Evolutionary conservation across 2,329 filamentous ascomycete genomes (phyloP).

Genomic region (Pseudogymnoascus sp.): DNA sequence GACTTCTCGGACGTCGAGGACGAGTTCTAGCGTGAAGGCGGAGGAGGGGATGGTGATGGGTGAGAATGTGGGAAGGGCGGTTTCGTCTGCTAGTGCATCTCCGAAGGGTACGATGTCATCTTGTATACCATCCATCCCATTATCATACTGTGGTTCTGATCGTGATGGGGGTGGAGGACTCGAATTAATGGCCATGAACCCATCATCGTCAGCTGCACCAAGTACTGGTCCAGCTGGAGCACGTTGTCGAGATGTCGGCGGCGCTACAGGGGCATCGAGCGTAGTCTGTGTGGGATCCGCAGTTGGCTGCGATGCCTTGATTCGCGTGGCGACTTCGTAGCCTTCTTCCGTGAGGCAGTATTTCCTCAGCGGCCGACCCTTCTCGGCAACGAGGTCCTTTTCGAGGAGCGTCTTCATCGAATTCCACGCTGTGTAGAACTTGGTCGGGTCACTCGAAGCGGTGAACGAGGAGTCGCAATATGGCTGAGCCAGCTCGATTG

Average conservation of each 20-base stretch:
- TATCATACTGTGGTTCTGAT: not conserved
- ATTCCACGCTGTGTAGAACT: slow-evolving; percentile 72
- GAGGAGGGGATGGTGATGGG: slow-evolving; percentile 55
- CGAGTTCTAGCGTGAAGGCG: slow-evolving; percentile 61
- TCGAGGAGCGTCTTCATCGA: slow-evolving; percentile 68
- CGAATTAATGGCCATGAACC: slow-evolving; percentile 11
- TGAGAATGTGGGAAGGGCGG: slow-evolving; percentile 33
- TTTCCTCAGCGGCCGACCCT: slow-evolving; percentile 55
- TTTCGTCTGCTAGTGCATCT: slow-evolving; percentile 14
- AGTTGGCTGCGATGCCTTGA: slow-evolving; percentile 42
- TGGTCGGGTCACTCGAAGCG: slow-evolving; percentile 55
- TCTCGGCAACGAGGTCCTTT: slow-evolving; percentile 66
- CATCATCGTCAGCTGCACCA: not conserved
- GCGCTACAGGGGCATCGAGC: slow-evolving; percentile 10
- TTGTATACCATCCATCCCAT: not conserved
- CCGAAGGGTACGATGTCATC: slow-evolving; percentile 21
- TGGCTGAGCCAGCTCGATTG: slow-evolving; percentile 61
- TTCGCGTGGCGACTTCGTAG: slow-evolving; percentile 61
- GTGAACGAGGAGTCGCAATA: slow-evolving; percentile 68
- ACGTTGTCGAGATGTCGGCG: not conserved
- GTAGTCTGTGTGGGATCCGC: slow-evolving; percentile 17
- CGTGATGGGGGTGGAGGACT: slow-evolving; percentile 10
- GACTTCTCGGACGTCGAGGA: slow-evolving; percentile 69
- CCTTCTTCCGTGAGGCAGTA: slow-evolving; percentile 70
- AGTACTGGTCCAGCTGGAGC: not conserved